Conservation (phyloP, 768 basidiomycete genomes). For the Panaeolus cyanescens region DNA sequence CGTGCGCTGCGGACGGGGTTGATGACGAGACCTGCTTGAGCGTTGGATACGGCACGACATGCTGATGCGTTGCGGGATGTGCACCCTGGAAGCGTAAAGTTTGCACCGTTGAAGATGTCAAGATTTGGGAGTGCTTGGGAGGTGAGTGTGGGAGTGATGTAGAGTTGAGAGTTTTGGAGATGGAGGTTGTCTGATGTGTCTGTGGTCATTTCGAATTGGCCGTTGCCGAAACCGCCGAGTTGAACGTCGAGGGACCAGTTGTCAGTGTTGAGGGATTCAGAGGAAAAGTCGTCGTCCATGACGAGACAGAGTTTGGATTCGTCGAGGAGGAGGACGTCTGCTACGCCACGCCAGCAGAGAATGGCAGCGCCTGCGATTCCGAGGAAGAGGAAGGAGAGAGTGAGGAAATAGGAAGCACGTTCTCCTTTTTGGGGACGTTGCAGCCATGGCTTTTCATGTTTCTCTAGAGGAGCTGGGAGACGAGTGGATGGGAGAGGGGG, state of each 20-base stretch:
- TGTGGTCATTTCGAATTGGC: constrained; percentile 82
- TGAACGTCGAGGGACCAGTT: constrained; percentile 72
- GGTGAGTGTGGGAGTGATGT: constrained; percentile 82
- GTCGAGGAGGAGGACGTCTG: constrained; percentile 41
- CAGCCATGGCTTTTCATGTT: constrained; percentile 66
- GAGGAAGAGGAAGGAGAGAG: constrained; percentile 52
- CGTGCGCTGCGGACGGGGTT: constrained; percentile 80
- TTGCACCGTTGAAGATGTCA: constrained; percentile 56
- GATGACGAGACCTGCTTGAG: constrained; percentile 48
- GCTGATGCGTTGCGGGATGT: constrained; percentile 38
- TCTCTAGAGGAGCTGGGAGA: constrained; percentile 50
- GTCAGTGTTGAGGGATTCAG: constrained; percentile 42
- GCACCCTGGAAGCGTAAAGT: constrained; percentile 69
- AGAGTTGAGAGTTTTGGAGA: constrained; percentile 67
- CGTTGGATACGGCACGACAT: constrained; percentile 43
- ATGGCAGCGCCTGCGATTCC: constrained; percentile 54
- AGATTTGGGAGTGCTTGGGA: constrained; percentile 48
- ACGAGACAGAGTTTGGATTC: constrained; percentile 58
- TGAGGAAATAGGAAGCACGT: constrained; percentile 43
- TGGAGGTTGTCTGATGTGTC: constrained; percentile 61
- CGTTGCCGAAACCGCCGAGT: constrained; percentile 78
- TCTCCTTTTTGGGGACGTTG: constrained; percentile 35
- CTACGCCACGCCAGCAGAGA: constrained; percentile 57
- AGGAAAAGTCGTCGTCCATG: constrained; percentile 68
- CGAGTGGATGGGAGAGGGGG: constrained; percentile 51